Evolutionary conservation across 208 protist species (phyloP).

Genomic region (Trypanosoma conorhini): DNA sequence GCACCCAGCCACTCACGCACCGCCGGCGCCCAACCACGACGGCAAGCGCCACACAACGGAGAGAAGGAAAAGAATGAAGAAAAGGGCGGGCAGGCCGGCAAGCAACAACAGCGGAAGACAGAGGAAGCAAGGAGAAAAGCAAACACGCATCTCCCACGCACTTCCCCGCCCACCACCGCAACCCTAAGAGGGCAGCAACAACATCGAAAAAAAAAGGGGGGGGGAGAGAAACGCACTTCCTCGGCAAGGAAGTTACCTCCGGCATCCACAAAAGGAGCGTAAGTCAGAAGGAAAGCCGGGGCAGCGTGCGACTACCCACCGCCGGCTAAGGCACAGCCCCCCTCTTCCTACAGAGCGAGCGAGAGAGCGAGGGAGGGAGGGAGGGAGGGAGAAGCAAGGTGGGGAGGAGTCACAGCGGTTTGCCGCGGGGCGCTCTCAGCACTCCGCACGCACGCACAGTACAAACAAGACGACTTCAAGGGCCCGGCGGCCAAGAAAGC

Average conservation of each 20-base stretch:
- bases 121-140: background rate
- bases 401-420: background rate
- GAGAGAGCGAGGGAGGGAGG: background rate
- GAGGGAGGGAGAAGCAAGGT: no score
- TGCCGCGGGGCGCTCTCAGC: background rate
- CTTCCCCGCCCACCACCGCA: background rate
- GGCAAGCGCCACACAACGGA: background rate
- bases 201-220: no score
- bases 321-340: no score
- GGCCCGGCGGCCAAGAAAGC: no score
- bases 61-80: constrained; percentile 9
- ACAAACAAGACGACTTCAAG: no score
- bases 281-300: constrained; percentile 9
- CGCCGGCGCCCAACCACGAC: background rate
- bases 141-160: background rate
- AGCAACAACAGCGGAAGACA: constrained; percentile 10
- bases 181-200: background rate
- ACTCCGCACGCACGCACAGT: background rate
- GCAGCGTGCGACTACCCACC: background rate
- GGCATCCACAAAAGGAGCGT: no score
- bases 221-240: no score
- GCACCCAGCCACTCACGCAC: background rate
- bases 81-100: background rate
- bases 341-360: background rate
- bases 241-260: no score